phyloP scores from a whole-genome alignment of 116 monocot genomes.

The Thalassia testudinum region DNA sequence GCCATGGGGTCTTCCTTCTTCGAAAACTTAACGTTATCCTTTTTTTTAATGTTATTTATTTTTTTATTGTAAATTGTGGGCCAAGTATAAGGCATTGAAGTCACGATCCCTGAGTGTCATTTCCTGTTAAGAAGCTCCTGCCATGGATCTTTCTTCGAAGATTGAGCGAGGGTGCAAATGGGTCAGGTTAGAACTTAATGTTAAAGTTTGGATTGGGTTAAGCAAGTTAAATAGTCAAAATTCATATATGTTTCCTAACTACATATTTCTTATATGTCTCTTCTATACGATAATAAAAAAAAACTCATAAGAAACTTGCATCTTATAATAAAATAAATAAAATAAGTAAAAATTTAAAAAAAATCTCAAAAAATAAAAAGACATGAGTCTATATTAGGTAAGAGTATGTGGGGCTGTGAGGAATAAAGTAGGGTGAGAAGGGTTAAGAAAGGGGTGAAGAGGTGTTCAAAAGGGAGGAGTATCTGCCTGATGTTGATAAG shows the following conservation, averaged over 20 bases:
- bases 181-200: no score
- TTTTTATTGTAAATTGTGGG: no score
- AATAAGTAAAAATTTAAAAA: background rate
- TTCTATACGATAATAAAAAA: background rate
- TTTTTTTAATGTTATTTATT: no score
- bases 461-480: background rate
- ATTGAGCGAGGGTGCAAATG: no score
- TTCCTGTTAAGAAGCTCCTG: no score
- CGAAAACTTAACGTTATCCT: no score
- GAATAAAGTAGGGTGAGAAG: background rate
- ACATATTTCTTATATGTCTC: background rate
- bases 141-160: no score
- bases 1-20: no score
- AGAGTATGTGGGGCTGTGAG: background rate
- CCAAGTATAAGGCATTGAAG: no score
- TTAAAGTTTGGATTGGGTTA: no score
- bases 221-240: background rate
- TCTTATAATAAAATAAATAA: background rate
- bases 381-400: background rate
- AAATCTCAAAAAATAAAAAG: background rate
- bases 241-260: background rate
- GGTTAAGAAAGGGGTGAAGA: background rate
- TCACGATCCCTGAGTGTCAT: no score
- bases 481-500: background rate
- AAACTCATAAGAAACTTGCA: background rate